These are phyloP conservation scores for Hirschioporus abietinus DNA, from an alignment of 768 basidiomycete genomes.

Conservation along the genomic window DNA sequence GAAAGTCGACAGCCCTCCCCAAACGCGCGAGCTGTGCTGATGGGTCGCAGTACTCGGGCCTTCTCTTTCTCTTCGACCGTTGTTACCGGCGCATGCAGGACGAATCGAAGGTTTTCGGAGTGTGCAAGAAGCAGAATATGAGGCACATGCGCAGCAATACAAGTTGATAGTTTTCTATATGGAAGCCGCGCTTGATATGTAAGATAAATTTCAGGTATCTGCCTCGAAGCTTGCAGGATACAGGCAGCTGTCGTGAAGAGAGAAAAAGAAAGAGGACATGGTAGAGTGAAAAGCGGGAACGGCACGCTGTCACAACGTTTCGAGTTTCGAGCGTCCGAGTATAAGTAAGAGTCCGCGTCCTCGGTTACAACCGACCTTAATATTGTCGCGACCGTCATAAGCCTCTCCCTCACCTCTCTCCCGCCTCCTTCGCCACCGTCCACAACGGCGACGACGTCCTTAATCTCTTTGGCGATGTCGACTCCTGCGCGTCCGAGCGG, in stretches of 20 bases:
- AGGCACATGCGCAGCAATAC: background rate
- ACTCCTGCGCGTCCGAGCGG: conserved; percentile 40
- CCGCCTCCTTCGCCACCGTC: conserved; percentile 15
- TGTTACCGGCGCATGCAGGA: too few relatives aligned
- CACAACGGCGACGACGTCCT: conserved; percentile 24
- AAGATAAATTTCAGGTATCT: background rate
- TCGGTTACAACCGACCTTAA: conserved; percentile 13
- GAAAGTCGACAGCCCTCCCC: background rate
- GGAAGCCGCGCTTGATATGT: background rate
- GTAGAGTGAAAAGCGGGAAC: background rate
- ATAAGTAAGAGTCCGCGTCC: conserved; percentile 4
- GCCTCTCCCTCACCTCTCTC: conserved; percentile 14
- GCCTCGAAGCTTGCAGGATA: background rate
- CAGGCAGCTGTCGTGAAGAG: background rate
- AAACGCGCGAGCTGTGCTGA: background rate
- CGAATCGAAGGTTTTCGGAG: background rate
- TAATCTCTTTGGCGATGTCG: conserved; percentile 7
- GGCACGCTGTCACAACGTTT: conserved; percentile 5
- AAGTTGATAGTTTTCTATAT: background rate
- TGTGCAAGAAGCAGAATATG: background rate
- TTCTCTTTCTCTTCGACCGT: background rate
- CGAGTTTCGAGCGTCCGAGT: background rate
- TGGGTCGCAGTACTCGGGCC: background rate
- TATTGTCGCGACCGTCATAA: conserved; percentile 8
- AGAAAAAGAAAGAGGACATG: background rate